These are phyloP conservation scores for Lippia alba DNA, from an alignment of 305 asterid species.

Conservation along the genomic window DNA sequence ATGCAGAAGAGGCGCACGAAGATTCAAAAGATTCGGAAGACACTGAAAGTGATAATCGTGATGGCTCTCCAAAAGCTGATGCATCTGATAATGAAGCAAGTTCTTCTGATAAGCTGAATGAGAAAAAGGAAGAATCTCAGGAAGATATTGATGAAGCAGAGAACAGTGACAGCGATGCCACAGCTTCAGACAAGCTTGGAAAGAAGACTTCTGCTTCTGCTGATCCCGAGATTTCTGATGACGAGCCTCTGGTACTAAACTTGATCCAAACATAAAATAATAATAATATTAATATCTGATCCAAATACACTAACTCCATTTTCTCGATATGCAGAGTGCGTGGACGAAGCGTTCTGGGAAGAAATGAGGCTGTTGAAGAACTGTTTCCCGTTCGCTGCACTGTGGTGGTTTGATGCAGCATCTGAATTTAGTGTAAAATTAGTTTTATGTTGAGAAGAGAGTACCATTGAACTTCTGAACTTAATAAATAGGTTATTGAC, in stretches of 20 bases:
- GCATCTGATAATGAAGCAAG: slow-evolving; percentile 56
- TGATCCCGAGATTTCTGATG: slow-evolving; percentile 70
- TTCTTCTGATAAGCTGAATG: slow-evolving; percentile 60
- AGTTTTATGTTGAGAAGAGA: slow-evolving; percentile 18
- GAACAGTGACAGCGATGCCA: slow-evolving; percentile 36
- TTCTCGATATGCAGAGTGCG: slow-evolving; percentile 57
- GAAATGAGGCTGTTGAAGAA: slow-evolving; percentile 45
- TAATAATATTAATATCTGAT: neutral
- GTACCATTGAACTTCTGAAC: slow-evolving; percentile 35
- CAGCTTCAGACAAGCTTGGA: slow-evolving; percentile 39
- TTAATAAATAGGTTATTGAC: slow-evolving; percentile 28
- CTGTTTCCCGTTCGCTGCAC: slow-evolving; percentile 28
- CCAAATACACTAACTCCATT: slow-evolving; percentile 31
- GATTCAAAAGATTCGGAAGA: slow-evolving; percentile 60
- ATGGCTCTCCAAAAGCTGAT: slow-evolving; percentile 43
- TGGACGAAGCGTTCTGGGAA: slow-evolving; percentile 81
- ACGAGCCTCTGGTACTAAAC: slow-evolving; percentile 83
- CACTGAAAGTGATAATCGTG: slow-evolving; percentile 50
- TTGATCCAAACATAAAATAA: neutral
- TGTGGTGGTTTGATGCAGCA: slow-evolving; percentile 29
- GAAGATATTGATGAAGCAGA: slow-evolving; percentile 48
- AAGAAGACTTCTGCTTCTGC: slow-evolving; percentile 42
- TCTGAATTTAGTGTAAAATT: slow-evolving; percentile 26
- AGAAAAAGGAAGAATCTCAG: slow-evolving; percentile 50
- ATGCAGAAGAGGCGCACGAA: slow-evolving; percentile 57